These are phyloP conservation scores for Fusarium beomiforme DNA, from an alignment of 2,329 filamentous ascomycete species.

Conservation along the genomic window DNA sequence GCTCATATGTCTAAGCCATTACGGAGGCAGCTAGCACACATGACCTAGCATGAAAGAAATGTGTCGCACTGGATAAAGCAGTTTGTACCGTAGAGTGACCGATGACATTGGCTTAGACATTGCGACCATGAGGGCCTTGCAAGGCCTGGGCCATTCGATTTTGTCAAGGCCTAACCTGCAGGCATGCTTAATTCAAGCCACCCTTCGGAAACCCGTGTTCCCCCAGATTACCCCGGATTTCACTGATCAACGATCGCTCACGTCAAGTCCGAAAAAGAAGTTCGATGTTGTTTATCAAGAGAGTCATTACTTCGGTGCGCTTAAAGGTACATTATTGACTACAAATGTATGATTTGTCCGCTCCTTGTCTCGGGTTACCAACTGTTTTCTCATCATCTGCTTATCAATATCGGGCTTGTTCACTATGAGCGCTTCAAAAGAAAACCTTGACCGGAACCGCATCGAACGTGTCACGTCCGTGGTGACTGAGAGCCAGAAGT, in stretches of 20 bases:
- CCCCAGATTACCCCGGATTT: neutral
- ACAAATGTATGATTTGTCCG: neutral
- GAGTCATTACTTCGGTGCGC: neutral
- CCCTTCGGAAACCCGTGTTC: neutral
- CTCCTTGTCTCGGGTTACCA: neutral
- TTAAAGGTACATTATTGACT: neutral
- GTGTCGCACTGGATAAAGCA: no score
- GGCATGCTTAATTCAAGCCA: neutral
- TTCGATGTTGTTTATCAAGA: neutral
- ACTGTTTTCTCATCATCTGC: no score
- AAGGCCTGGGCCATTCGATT: neutral
- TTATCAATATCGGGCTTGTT: no score
- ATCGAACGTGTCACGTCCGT: neutral
- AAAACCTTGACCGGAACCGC: neutral
- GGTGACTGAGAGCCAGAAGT: neutral
- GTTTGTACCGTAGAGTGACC: no score
- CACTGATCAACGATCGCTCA: neutral
- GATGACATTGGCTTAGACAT: neutral
- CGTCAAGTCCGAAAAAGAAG: neutral
- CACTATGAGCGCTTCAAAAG: neutral
- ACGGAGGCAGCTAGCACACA: no score
- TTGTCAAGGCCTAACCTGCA: no score
- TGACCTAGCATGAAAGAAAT: no score
- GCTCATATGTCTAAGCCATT: no score
- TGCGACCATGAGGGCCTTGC: neutral